Percentiles rank a stretch among this genome's conserved stretches.
phyloP scores from a whole-genome alignment of 2,329 filamentous ascomycete genomes.

The Cadophora sp. region DNA sequence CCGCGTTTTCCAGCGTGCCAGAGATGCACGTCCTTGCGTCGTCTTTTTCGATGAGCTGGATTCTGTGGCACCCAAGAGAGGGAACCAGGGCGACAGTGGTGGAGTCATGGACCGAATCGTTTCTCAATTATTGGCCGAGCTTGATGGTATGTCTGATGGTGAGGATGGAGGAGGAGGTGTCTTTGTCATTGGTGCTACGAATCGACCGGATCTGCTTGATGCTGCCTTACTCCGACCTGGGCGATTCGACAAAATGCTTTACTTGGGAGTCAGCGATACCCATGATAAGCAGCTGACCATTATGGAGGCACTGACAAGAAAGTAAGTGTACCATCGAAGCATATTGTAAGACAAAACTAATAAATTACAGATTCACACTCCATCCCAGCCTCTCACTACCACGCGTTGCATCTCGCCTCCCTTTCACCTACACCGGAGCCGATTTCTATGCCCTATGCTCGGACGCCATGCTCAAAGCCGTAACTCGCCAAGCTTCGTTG shows the following conservation, averaged over 20 bases:
- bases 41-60: slow-evolving; percentile 96
- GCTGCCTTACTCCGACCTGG: slow-evolving; percentile 88
- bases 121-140: slow-evolving; percentile 89
- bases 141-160: slow-evolving; percentile 97
- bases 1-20: slow-evolving; percentile 84
- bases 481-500: slow-evolving; percentile 83
- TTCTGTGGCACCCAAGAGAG: slow-evolving; percentile 92
- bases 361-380: slow-evolving; percentile 77
- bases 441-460: slow-evolving; percentile 98
- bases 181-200: slow-evolving; percentile 96
- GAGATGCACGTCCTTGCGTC: slow-evolving; percentile 85
- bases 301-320: slow-evolving; percentile 90
- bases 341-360: slow-evolving; percentile 27
- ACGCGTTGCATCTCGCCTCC: slow-evolving; percentile 76
- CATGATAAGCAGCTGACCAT: slow-evolving; percentile 97
- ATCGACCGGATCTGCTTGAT: slow-evolving; percentile 91
- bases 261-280: slow-evolving; percentile 93
- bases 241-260: slow-evolving; percentile 98
- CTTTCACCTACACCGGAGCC: slow-evolving; percentile 96
- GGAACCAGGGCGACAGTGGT: slow-evolving; percentile 95
- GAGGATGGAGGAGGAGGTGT: slow-evolving; percentile 83
- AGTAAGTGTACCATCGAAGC: slow-evolving; percentile 60
- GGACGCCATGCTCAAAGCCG: slow-evolving; percentile 98
- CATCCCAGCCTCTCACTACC: slow-evolving; percentile 78
- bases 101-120: slow-evolving; percentile 99